These are phyloP conservation scores for Saccharomycopsis oosterbeekiorum DNA, from an alignment of 805 yeast genomes.

Conservation along the genomic window DNA sequence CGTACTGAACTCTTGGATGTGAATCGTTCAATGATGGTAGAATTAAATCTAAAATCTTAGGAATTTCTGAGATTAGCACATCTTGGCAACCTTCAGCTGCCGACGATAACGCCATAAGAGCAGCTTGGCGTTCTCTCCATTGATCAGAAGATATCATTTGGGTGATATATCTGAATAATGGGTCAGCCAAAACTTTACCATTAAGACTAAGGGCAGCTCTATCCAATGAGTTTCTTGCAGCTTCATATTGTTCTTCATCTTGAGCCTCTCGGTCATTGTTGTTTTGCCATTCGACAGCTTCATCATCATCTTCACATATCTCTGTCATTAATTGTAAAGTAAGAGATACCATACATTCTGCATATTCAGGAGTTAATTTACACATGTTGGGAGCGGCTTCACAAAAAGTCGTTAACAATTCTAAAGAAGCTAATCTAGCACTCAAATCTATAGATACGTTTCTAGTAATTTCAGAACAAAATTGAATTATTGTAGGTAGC, in stretches of 20 bases:
- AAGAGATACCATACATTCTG: constrained; percentile 58
- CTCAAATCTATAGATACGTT: constrained; percentile 68
- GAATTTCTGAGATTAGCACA: constrained; percentile 71
- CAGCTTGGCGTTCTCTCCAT: constrained; percentile 97
- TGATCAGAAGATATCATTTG: constrained; percentile 63
- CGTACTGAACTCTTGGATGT: constrained; percentile 93
- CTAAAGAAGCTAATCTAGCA: constrained; percentile 81
- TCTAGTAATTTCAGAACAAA: constrained; percentile 74
- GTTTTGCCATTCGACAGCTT: constrained; percentile 77
- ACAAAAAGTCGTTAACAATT: constrained; percentile 79
- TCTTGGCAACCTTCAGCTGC: constrained; percentile 98
- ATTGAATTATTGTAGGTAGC: constrained; percentile 81
- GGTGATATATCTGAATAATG: constrained; percentile 79
- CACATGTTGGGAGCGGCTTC: constrained; percentile 96
- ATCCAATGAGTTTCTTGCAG: constrained; percentile 92
- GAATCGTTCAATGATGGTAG: constrained; percentile 76
- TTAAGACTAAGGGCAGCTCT: constrained; percentile 77
- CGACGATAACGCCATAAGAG: constrained; percentile 90
- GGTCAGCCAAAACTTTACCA: constrained; percentile 76
- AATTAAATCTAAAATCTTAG: constrained; percentile 73
- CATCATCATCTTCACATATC: constrained; percentile 82
- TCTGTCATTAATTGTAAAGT: constrained; percentile 85
- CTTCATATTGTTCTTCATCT: constrained; percentile 79
- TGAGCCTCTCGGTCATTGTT: constrained; percentile 73
- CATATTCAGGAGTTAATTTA: constrained; percentile 62